phyloP scores from a whole-genome alignment of 2,329 filamentous ascomycete species.

The Ophiognomonia clavigignenti-juglandacearum region DNA sequence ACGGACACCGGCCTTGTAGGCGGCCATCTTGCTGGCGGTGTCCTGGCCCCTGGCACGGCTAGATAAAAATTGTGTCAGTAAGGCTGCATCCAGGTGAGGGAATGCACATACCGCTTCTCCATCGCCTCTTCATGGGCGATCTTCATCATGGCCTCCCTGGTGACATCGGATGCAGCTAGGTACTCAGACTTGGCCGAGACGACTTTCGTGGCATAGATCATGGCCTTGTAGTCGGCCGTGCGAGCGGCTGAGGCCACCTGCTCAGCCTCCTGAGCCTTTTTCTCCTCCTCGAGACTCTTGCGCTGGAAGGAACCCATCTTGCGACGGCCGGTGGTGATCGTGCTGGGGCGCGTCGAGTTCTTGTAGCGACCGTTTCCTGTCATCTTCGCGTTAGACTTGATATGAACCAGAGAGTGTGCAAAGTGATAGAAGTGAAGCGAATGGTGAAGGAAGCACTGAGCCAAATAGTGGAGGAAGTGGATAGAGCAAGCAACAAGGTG shows the following conservation, averaged over 20 bases:
- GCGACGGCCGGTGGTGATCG: constrained; percentile 20
- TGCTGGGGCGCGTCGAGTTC: constrained; percentile 24
- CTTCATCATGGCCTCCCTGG: constrained; percentile 8
- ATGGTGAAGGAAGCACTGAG: too few relatives aligned
- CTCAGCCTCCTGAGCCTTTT: constrained; percentile 5
- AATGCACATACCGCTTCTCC: constrained; percentile 11
- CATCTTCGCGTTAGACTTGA: too few relatives aligned
- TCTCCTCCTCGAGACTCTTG: background rate
- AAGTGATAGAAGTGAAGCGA: too few relatives aligned
- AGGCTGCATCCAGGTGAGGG: too few relatives aligned
- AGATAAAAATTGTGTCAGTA: background rate
- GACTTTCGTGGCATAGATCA: constrained; percentile 10
- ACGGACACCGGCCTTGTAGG: constrained; percentile 3
- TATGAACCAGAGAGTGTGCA: too few relatives aligned
- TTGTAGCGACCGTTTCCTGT: too few relatives aligned
- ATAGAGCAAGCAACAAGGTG: too few relatives aligned
- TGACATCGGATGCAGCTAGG: background rate
- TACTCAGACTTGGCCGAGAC: constrained; percentile 8
- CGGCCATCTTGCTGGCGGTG: constrained; percentile 15
- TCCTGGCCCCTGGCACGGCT: constrained; percentile 12
- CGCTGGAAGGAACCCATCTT: too few relatives aligned
- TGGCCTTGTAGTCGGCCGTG: constrained; percentile 17
- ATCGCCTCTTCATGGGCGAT: constrained; percentile 11
- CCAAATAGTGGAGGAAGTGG: too few relatives aligned
- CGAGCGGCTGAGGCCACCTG: too few relatives aligned